phyloP scores from a whole-genome alignment of 1,284 basidiomycete genomes.

The Ceratobasidium sp. region DNA sequence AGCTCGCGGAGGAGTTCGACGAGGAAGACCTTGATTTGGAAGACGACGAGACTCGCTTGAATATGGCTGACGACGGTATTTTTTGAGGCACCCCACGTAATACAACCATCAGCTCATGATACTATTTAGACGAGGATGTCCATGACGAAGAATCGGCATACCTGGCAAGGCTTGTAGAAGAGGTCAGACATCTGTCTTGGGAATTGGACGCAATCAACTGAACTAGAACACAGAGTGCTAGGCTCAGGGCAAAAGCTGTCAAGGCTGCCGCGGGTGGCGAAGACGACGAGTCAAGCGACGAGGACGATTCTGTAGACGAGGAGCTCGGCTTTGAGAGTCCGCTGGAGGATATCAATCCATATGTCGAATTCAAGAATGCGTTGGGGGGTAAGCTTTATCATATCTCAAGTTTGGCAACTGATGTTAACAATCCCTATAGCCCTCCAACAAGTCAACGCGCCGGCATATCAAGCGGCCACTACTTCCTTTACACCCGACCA shows the following conservation, averaged over 20 bases:
- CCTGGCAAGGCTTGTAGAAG: conserved; percentile 82
- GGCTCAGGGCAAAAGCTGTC: conserved; percentile 72
- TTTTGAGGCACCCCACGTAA: not conserved
- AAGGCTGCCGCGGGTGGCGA: conserved; percentile 54
- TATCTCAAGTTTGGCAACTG: not conserved
- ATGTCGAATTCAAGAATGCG: conserved; percentile 78
- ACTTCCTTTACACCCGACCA: conserved; percentile 77
- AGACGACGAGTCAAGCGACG: conserved; percentile 65
- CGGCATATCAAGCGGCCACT: conserved; percentile 76
- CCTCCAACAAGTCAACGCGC: conserved; percentile 78
- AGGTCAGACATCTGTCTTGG: conserved; percentile 64
- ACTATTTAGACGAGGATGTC: conserved; percentile 64
- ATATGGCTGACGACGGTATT: conserved; percentile 79
- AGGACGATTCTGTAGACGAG: conserved; percentile 72
- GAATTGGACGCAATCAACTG: conserved; percentile 20
- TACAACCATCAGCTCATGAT: not conserved
- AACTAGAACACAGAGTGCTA: conserved; percentile 66
- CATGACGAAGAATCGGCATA: conserved; percentile 88
- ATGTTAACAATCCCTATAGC: conserved; percentile 59
- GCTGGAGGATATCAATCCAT: conserved; percentile 78
- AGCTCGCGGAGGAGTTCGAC: conserved; percentile 67
- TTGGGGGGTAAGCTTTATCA: conserved; percentile 68
- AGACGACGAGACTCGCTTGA: conserved; percentile 65
- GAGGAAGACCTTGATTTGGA: conserved; percentile 68
- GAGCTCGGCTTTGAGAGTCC: conserved; percentile 85